A percentile compares a stretch with the other conserved stretches of the same genome.
Evolutionary conservation across 805 yeast species (phyloP).

Genomic region (Clavispora phyllophila): DNA sequence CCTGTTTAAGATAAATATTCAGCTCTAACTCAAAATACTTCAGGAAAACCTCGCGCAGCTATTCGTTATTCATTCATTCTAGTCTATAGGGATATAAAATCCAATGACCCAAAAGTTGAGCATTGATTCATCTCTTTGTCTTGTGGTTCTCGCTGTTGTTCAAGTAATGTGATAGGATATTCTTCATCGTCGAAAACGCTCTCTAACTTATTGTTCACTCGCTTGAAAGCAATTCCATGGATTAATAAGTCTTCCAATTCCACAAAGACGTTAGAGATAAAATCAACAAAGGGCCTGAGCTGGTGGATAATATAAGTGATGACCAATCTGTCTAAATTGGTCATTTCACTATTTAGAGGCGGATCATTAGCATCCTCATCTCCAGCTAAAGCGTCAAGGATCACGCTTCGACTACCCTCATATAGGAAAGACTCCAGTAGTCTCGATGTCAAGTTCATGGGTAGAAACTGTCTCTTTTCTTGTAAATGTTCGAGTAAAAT

Average conservation of each 20-base stretch:
- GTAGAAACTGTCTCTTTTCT: conserved; percentile 24
- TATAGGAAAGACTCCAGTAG: neutral
- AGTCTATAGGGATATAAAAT: too few species aligned
- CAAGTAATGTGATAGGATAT: neutral
- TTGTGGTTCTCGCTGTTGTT: too few species aligned
- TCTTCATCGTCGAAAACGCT: neutral
- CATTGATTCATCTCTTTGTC: neutral
- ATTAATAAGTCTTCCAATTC: conserved; percentile 27
- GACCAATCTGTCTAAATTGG: conserved; percentile 28
- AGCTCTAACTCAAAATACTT: too few species aligned
- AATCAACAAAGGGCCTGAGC: conserved; percentile 25
- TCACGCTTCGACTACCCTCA: neutral
- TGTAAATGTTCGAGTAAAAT: conserved; percentile 30
- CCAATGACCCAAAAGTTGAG: neutral
- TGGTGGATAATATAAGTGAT: conserved; percentile 34
- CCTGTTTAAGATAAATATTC: too few species aligned
- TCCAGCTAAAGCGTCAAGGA: neutral
- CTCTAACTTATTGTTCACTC: neutral
- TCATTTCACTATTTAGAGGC: neutral
- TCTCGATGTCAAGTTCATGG: neutral
- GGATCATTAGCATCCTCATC: neutral
- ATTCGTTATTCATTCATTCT: too few species aligned
- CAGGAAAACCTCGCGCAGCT: too few species aligned
- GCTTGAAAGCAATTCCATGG: conserved; percentile 31
- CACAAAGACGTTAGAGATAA: conserved; percentile 19